Conservation (phyloP, 768 basidiomycete species). For the Mycena galericulata region DNA sequence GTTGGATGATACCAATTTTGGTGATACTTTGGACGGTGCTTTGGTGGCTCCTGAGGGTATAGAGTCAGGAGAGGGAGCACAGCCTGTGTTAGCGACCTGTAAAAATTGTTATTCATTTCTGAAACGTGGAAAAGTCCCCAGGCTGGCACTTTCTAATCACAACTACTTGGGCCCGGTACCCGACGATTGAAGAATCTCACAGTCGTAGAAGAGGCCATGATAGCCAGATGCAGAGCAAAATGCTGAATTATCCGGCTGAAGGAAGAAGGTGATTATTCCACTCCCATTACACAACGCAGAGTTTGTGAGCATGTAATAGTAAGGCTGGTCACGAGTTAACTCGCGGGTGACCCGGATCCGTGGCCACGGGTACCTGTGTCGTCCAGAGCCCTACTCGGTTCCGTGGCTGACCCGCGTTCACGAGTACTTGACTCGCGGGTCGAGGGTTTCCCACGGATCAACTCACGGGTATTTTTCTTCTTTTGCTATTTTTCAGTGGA, state of each 20-base stretch:
- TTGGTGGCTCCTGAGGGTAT: not conserved
- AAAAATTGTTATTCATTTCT: not conserved
- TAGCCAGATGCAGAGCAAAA: constrained; percentile 26
- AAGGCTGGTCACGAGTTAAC: no score
- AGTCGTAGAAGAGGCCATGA: constrained; percentile 25
- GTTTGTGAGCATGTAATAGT: constrained; percentile 40
- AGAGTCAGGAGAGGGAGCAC: not conserved
- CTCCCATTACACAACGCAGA: constrained; percentile 28
- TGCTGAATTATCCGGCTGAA: constrained; percentile 5
- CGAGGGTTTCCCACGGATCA: no score
- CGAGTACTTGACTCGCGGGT: no score
- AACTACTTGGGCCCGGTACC: constrained; percentile 20
- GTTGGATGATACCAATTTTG: not conserved
- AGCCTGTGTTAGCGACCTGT: not conserved
- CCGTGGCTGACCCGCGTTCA: no score
- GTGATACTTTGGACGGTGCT: not conserved
- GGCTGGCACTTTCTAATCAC: constrained; percentile 6
- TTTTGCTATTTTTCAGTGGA: no score
- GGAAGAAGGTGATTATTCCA: not conserved
- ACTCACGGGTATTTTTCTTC: no score
- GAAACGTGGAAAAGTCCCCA: not conserved
- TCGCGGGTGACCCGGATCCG: no score
- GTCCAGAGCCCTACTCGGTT: no score
- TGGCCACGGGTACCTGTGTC: no score
- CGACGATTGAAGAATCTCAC: constrained; percentile 11